A percentile compares a stretch with the other conserved stretches of the same genome.
Conservation (phyloP, 2,329 filamentous ascomycete genomes). For the Graphiopsis chlorocephala region DNA sequence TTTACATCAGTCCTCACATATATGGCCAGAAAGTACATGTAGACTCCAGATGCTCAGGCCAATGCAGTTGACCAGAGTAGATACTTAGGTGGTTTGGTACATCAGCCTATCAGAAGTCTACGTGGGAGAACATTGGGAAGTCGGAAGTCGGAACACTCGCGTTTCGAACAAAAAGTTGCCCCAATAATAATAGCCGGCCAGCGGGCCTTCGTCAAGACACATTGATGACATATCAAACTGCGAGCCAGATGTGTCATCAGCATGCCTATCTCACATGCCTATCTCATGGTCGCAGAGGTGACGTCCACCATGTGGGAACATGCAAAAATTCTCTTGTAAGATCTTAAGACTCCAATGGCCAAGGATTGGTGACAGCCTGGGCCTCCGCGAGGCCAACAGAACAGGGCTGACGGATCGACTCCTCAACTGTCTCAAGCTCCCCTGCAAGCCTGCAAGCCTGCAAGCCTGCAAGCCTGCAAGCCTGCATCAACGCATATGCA, state of each 20-base stretch:
- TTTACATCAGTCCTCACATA: background rate
- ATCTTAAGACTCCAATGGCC: background rate
- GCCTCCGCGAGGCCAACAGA: background rate
- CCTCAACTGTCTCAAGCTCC: background rate
- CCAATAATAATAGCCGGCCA: background rate
- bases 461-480: too few relatives aligned
- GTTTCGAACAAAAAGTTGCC: background rate
- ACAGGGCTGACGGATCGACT: constrained; percentile 1
- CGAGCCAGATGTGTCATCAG: background rate
- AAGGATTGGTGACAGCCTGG: background rate
- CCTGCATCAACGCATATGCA: constrained; percentile 3
- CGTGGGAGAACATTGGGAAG: background rate
- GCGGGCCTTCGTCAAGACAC: background rate
- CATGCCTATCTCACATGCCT: background rate
- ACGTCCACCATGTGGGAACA: background rate
- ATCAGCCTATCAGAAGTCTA: too few relatives aligned
- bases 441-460: background rate
- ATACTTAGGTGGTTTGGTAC: too few relatives aligned
- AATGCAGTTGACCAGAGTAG: too few relatives aligned
- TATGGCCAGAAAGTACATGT: too few relatives aligned
- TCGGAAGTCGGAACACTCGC: background rate
- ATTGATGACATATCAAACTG: background rate
- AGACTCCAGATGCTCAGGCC: too few relatives aligned
- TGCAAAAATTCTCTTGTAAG: background rate
- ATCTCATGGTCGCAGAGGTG: background rate